Conservation (phyloP, 2,329 filamentous ascomycete genomes). For the Fusarium miscanthi region DNA sequence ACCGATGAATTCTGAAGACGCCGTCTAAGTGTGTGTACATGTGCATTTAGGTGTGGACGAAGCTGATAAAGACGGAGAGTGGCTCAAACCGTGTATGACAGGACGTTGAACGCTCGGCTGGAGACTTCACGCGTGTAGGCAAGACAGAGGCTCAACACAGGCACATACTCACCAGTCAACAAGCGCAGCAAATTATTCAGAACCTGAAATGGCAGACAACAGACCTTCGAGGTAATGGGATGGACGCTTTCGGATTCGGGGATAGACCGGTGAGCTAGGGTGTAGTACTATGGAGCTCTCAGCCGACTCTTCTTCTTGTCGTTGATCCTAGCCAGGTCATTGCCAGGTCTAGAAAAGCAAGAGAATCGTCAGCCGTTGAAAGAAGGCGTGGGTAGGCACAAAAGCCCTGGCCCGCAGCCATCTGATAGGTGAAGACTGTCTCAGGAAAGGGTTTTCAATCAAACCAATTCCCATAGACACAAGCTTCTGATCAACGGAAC, state of each 20-base stretch:
- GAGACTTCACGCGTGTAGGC: conserved; percentile 23
- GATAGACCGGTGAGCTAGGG: conserved; percentile 41
- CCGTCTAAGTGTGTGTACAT: conserved; percentile 29
- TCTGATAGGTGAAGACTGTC: conserved; percentile 37
- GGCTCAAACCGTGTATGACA: conserved; percentile 41
- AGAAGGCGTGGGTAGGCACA: conserved; percentile 25
- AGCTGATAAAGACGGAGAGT: conserved; percentile 40
- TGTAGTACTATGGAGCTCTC: conserved; percentile 40
- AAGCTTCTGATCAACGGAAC: conserved; percentile 33
- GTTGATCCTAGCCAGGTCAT: conserved; percentile 39
- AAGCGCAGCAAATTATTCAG: conserved; percentile 33
- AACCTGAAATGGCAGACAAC: conserved; percentile 9
- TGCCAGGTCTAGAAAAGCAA: conserved; percentile 40
- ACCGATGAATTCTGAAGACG: conserved; percentile 37
- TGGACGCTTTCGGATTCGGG: conserved; percentile 31
- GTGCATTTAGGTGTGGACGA: conserved; percentile 35
- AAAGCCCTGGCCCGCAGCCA: conserved; percentile 27
- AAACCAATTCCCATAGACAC: conserved; percentile 8
- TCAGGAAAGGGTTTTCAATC: conserved; percentile 16
- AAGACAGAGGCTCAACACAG: conserved; percentile 27
- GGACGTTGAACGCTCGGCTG: conserved; percentile 31
- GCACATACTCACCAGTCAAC: conserved; percentile 20
- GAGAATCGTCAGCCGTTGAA: conserved; percentile 40
- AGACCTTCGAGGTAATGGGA: conserved; percentile 15
- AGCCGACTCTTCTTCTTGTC: conserved; percentile 34